Percentiles rank a stretch among this genome's conserved stretches.
These are phyloP conservation scores for Fusarium neocosmosporiellum DNA, from an alignment of 2,329 filamentous ascomycete species.

Conservation along the genomic window DNA sequence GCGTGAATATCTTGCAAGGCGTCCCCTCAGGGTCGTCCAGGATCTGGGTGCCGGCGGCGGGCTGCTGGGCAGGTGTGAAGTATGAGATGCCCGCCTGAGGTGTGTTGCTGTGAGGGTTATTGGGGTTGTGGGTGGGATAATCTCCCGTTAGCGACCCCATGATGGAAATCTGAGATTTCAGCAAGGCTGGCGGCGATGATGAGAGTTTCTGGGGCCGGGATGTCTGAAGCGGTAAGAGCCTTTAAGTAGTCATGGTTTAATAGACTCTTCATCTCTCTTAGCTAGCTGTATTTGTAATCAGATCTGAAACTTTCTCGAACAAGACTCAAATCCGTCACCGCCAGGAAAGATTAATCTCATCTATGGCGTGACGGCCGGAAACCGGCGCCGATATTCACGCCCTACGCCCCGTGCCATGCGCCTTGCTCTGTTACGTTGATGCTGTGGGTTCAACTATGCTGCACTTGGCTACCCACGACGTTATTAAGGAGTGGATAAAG, in stretches of 20 bases:
- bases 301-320: neutral
- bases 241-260: neutral
- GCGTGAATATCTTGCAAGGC: neutral
- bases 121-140: neutral
- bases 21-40: neutral
- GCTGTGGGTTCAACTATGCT: too few species aligned
- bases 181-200: neutral
- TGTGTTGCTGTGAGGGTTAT: neutral
- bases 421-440: neutral
- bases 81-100: slow-evolving; percentile 48
- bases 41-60: slow-evolving; percentile 52
- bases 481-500: too few species aligned
- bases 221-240: too few species aligned
- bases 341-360: neutral
- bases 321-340: neutral
- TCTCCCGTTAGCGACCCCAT: neutral
- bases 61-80: slow-evolving; percentile 58
- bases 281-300: neutral
- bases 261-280: too few species aligned
- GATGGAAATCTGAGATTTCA: neutral
- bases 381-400: neutral
- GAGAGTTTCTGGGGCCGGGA: neutral
- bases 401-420: neutral
- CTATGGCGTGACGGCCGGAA: neutral
- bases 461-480: too few species aligned